Evolutionary conservation across 495 filamentous ascomycete species (phyloP).

Genomic region (Aspergillus cavernicola): DNA sequence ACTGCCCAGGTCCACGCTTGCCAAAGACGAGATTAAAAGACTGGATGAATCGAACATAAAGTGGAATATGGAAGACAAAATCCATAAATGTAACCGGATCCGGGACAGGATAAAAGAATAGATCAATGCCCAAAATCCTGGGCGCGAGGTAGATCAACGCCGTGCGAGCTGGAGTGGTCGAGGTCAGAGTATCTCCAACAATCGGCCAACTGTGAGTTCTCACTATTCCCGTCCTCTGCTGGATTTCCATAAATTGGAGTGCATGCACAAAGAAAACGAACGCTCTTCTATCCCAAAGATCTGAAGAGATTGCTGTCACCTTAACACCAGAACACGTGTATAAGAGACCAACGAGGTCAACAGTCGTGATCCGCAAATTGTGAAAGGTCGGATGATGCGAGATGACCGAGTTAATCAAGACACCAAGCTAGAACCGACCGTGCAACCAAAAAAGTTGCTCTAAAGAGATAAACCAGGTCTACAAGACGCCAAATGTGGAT

Average conservation of each 20-base stretch:
- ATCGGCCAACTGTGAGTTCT: slow-evolving; percentile 7
- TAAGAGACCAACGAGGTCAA: slow-evolving; percentile 6
- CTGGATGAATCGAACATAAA: slow-evolving; percentile 12
- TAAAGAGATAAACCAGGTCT: slow-evolving; percentile 23
- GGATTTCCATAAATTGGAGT: slow-evolving; percentile 13
- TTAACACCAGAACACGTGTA: slow-evolving; percentile 20
- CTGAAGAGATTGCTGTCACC: slow-evolving; percentile 14
- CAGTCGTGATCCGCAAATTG: slow-evolving; percentile 5
- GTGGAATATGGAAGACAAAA: slow-evolving; percentile 1
- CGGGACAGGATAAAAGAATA: slow-evolving; percentile 11
- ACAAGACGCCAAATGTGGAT: slow-evolving; percentile 24
- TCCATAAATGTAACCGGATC: slow-evolving; percentile 15
- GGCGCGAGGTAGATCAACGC: slow-evolving; percentile 21
- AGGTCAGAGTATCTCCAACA: slow-evolving; percentile 11
- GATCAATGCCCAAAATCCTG: slow-evolving; percentile 16
- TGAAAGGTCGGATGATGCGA: slow-evolving; percentile 2
- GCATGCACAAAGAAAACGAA: slow-evolving; percentile 11
- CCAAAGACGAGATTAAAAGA: slow-evolving; percentile 20
- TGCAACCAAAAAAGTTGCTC: slow-evolving; percentile 23
- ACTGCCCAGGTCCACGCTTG: slow-evolving; percentile 23
- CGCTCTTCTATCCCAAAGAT: slow-evolving; percentile 12
- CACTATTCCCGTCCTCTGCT: not conserved
- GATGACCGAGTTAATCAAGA: slow-evolving; percentile 1
- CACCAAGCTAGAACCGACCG: slow-evolving; percentile 7
- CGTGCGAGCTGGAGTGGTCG: slow-evolving; percentile 11